Percentiles rank a stretch among this genome's conserved stretches.
Conservation (phyloP, 352 stramenopile genomes). For the Phytophthora boehmeriae region DNA sequence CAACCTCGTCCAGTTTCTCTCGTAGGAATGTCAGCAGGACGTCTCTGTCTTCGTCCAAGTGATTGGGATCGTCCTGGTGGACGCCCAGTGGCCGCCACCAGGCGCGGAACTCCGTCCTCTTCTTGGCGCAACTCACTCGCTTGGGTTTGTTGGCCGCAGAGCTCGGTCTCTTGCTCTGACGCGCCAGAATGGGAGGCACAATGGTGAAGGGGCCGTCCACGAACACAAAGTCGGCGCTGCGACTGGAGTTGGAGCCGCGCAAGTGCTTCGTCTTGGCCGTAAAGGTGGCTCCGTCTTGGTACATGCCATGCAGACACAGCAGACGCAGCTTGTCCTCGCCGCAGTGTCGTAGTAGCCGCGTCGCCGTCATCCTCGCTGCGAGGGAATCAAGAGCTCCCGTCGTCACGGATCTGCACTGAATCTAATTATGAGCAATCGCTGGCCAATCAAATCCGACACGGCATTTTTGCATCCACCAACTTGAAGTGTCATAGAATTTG, state of each 20-base stretch:
- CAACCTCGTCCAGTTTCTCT: slow-evolving; percentile 57
- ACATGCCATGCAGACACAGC: slow-evolving; percentile 88
- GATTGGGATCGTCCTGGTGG: slow-evolving; percentile 50
- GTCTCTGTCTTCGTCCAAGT: slow-evolving; percentile 58
- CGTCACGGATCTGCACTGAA: no score
- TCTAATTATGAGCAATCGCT: no score
- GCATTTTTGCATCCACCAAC: not conserved
- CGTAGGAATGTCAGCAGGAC: slow-evolving; percentile 66
- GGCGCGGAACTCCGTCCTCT: slow-evolving; percentile 67
- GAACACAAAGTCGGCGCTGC: slow-evolving; percentile 70
- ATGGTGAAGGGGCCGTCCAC: slow-evolving; percentile 77
- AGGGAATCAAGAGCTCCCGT: no score
- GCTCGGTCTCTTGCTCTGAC: slow-evolving; percentile 37
- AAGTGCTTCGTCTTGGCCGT: slow-evolving; percentile 72
- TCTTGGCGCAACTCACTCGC: slow-evolving; percentile 53
- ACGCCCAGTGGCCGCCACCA: slow-evolving; percentile 72
- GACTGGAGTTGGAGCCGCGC: slow-evolving; percentile 24
- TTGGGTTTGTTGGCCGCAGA: slow-evolving; percentile 21
- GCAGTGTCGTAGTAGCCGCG: slow-evolving; percentile 15
- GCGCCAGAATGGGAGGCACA: slow-evolving; percentile 68
- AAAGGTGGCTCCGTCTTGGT: slow-evolving; percentile 78
- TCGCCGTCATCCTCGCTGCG: slow-evolving; percentile 24
- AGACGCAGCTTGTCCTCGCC: slow-evolving; percentile 57
- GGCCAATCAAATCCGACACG: slow-evolving; percentile 9
- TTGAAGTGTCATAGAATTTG: not conserved